Conservation (phyloP, 1,284 basidiomycete genomes). For the Trametes polyzona region DNA sequence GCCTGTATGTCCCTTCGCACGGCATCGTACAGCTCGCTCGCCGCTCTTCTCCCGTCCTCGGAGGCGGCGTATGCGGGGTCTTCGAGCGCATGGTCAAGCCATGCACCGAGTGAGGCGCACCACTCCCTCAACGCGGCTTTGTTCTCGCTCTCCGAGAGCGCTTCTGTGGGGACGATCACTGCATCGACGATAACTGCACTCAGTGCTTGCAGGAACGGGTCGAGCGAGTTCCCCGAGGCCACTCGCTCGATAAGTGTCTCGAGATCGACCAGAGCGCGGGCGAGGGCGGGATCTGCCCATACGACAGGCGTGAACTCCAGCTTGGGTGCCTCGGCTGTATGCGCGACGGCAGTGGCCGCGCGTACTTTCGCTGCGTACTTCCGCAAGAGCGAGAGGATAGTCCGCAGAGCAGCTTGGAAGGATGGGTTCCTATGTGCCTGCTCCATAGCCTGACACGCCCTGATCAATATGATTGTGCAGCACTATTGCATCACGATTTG, state of each 20-base stretch:
- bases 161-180: constrained; percentile 29
- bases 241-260: constrained; percentile 47
- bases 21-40: constrained; percentile 45
- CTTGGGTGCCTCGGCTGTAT: constrained; percentile 21
- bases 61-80: constrained; percentile 9
- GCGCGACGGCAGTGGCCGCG: constrained; percentile 28
- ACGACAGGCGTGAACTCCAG: constrained; percentile 30
- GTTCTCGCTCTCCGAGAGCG: constrained; percentile 8
- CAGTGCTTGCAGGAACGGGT: constrained; percentile 38
- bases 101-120: constrained; percentile 33
- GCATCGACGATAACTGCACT: constrained; percentile 32
- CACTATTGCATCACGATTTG: no score
- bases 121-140: constrained; percentile 31
- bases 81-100: constrained; percentile 14
- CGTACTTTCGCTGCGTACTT: constrained; percentile 45
- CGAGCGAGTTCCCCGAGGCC: constrained; percentile 43
- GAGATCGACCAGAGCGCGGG: constrained; percentile 36
- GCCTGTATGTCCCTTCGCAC: constrained; percentile 34
- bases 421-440: constrained; percentile 44
- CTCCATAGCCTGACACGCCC: constrained; percentile 38
- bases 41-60: neutral
- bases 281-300: constrained; percentile 37
- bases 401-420: constrained; percentile 42
- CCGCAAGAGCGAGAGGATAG: constrained; percentile 42
- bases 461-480: no score